Evolutionary conservation across 2,329 filamentous ascomycete species (phyloP).

Genomic region (Eutypella sp.): DNA sequence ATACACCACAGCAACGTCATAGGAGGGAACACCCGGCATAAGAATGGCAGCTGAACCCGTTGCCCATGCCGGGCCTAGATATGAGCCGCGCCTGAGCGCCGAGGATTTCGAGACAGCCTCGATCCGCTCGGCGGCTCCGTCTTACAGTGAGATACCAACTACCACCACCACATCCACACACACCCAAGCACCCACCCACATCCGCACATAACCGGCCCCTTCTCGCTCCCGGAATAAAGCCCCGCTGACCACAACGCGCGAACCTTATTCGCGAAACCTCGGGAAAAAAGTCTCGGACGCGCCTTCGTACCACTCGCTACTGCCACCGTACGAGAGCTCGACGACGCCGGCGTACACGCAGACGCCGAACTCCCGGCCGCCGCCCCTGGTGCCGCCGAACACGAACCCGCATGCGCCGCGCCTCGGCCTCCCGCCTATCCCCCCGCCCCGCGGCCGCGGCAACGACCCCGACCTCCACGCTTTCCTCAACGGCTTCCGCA

Average conservation of each 20-base stretch:
- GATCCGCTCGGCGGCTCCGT: conserved; percentile 62
- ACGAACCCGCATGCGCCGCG: conserved; percentile 24
- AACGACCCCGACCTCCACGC: conserved; percentile 41
- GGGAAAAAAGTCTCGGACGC: conserved; percentile 53
- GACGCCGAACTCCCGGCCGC: conserved; percentile 23
- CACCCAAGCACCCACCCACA: not conserved
- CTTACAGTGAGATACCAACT: conserved; percentile 49
- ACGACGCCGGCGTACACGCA: conserved; percentile 47
- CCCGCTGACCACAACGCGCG: no score
- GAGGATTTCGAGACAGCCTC: conserved; percentile 65
- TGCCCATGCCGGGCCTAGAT: conserved; percentile 17
- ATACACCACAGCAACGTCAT: no score
- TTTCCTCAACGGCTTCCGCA: conserved; percentile 54
- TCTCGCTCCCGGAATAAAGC: not conserved
- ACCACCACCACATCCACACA: not conserved
- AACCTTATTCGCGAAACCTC: no score
- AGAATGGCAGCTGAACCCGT: conserved; percentile 23
- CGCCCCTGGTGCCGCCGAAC: conserved; percentile 29
- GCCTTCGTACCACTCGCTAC: conserved; percentile 58
- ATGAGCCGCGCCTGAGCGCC: conserved; percentile 27
- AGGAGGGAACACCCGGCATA: not conserved
- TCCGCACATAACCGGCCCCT: not conserved
- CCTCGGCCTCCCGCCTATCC: conserved; percentile 47
- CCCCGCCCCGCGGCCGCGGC: conserved; percentile 31
- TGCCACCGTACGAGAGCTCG: conserved; percentile 38